phyloP scores from a whole-genome alignment of 1,139 yeast genomes.

The Debaryomyces singareniensis region DNA sequence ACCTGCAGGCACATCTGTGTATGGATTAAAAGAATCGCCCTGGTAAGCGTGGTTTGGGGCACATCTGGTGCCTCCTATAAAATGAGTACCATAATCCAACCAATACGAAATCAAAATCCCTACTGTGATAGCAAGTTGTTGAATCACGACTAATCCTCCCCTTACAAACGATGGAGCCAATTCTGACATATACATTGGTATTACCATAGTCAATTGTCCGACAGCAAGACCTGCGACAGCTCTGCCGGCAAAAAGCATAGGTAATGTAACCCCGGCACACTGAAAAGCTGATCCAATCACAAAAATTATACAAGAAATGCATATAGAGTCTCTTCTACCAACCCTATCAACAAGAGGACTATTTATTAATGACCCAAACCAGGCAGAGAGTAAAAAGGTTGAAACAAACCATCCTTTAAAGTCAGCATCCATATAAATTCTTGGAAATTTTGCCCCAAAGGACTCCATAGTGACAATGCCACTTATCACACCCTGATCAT shows the following conservation, averaged over 20 bases:
- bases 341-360: conserved; percentile 22
- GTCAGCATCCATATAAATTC: conserved; percentile 4
- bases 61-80: too few relatives aligned
- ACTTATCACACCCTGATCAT: conserved; percentile 30
- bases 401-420: conserved; percentile 12
- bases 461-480: conserved; percentile 24
- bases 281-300: conserved; percentile 34
- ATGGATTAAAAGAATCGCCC: conserved; percentile 2
- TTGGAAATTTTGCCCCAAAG: conserved; percentile 21
- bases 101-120: conserved; percentile 44
- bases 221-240: conserved; percentile 29
- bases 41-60: conserved; percentile 3
- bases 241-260: conserved; percentile 30
- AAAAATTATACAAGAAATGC: conserved; percentile 26
- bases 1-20: too few relatives aligned
- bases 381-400: conserved; percentile 32
- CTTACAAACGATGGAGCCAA: conserved; percentile 15
- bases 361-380: conserved; percentile 23
- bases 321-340: conserved; percentile 22
- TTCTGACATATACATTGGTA: conserved; percentile 28
- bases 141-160: background rate
- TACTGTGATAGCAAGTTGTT: conserved; percentile 31
- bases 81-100: conserved; percentile 37
- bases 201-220: conserved; percentile 28
- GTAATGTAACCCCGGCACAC: conserved; percentile 33